Base-by-base conservation (phyloP, 148 eudicot genomes). In the Rhododendron ferrugineum region DNA sequence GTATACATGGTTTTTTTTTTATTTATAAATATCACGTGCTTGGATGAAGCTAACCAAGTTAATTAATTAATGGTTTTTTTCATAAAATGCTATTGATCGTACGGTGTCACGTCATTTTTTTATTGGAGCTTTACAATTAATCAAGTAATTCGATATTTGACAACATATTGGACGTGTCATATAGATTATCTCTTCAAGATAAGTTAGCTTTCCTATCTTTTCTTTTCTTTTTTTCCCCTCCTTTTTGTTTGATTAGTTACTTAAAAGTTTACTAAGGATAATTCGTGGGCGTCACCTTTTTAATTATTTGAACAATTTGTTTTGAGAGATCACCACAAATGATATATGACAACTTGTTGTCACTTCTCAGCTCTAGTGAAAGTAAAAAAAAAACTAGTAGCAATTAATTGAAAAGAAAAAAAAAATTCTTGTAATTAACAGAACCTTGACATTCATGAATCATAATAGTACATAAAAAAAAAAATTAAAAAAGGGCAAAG, bases 201-300 rank as follows among this genome's bases (percentile, higher is more conserved):
- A 70, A 70, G 75, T 70, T 70, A 13, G 37, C 75, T 70, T 70
- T 70, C 40, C 22, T 70, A 70, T 70, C 75, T 70, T 70, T 62
- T 30, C 75, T 13, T 68, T 68, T 68, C n/a, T n/a, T 11, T 13
- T 62, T 23, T 40, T 40, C 5, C 0, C 42, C 40, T 0, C 14
- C 75, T 32, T 70, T 70, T 70, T 32, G 75, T 70, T 70, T 70
- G 75, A 70, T 70, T 70, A 70, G 75, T 70, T 68, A 30, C 75
- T 30, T 30, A 32, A 58, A 70, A 70, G 37, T 46, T 30, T 70
- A 32, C 4, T 7, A 0, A 70, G 75, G 75, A 70, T 30, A 30
- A 70, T 70, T 70, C 14, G 20, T 14, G 40, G 37, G 1, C 75
- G 75, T 32, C 37, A 5, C 75, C 37, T 70, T 32, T 70, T 30